These are phyloP conservation scores for Cercospora canescens DNA, from an alignment of 2,329 filamentous ascomycete species.

Conservation along the genomic window DNA sequence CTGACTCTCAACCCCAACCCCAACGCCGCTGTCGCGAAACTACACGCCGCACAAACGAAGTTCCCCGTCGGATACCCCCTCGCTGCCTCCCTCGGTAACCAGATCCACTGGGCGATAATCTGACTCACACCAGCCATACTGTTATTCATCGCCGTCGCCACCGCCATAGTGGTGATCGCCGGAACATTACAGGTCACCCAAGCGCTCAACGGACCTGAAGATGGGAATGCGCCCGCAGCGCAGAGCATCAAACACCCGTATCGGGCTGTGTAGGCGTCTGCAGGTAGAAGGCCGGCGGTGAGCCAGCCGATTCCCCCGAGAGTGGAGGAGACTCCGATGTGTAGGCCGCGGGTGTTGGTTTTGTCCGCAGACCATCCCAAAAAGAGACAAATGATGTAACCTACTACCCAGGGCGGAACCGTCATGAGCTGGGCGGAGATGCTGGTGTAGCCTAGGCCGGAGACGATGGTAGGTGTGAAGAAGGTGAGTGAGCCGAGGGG, in stretches of 20 bases:
- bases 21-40: conserved; percentile 34
- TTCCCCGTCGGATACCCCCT: conserved; percentile 42
- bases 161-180: conserved; percentile 38
- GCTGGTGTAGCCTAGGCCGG: conserved; percentile 50
- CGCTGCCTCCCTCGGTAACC: conserved; percentile 34
- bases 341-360: conserved; percentile 28
- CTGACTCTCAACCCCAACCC: conserved; percentile 30
- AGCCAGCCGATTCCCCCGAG: conserved; percentile 30
- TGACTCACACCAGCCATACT: conserved; percentile 40
- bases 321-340: conserved; percentile 25
- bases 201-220: conserved; percentile 38
- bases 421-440: conserved; percentile 45
- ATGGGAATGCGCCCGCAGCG: conserved; percentile 41
- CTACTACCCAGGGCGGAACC: conserved; percentile 38
- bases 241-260: conserved; percentile 43
- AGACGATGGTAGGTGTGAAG: conserved; percentile 55
- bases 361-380: conserved; percentile 31
- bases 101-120: conserved; percentile 45
- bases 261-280: conserved; percentile 30
- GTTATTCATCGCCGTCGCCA: conserved; percentile 43
- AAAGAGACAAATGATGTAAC: conserved; percentile 34
- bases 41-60: conserved; percentile 43
- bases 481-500: conserved; percentile 44
- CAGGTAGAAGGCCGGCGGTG: conserved; percentile 27
- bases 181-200: conserved; percentile 45